phyloP scores from a whole-genome alignment of 2,329 filamentous ascomycete species.

The Bipolaris sorokiniana region DNA sequence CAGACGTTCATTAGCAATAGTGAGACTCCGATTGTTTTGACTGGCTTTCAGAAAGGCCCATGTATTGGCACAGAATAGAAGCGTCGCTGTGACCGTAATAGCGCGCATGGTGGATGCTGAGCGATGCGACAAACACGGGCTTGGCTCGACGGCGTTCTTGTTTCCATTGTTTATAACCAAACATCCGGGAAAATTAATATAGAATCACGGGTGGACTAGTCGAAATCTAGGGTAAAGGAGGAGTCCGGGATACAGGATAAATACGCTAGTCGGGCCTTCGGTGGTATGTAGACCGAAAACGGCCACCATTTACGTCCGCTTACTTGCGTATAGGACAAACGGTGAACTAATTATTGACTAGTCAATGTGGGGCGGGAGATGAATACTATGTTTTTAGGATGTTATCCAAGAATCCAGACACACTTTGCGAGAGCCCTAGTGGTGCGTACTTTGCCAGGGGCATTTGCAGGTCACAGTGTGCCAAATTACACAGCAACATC shows the following conservation, averaged over 20 bases:
- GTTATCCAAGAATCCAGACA: not conserved
- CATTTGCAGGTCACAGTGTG: not conserved
- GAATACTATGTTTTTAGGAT: not conserved
- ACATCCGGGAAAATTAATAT: conserved; percentile 29
- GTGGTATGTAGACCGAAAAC: conserved; percentile 23
- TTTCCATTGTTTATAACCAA: conserved; percentile 21
- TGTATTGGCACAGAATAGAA: conserved; percentile 21
- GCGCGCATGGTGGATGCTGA: conserved; percentile 21
- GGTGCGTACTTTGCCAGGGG: not conserved
- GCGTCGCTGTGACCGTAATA: conserved; percentile 6
- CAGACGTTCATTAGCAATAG: conserved; percentile 55
- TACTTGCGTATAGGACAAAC: not conserved
- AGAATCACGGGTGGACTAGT: conserved; percentile 13
- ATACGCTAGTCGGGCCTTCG: conserved; percentile 22
- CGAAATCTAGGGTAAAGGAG: conserved; percentile 25
- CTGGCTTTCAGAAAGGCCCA: conserved; percentile 26
- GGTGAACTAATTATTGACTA: not conserved
- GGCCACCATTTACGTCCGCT: not conserved
- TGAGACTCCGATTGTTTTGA: conserved; percentile 36
- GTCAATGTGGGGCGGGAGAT: not conserved
- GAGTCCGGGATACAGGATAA: conserved; percentile 15
- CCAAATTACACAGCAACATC: not conserved
- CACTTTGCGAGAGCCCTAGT: not conserved
- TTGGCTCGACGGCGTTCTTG: conserved; percentile 3
- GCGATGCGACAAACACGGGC: not conserved